Base-by-base conservation (phyloP, 2,329 filamentous ascomycete species). In the Gyromitra esculenta region DNA sequence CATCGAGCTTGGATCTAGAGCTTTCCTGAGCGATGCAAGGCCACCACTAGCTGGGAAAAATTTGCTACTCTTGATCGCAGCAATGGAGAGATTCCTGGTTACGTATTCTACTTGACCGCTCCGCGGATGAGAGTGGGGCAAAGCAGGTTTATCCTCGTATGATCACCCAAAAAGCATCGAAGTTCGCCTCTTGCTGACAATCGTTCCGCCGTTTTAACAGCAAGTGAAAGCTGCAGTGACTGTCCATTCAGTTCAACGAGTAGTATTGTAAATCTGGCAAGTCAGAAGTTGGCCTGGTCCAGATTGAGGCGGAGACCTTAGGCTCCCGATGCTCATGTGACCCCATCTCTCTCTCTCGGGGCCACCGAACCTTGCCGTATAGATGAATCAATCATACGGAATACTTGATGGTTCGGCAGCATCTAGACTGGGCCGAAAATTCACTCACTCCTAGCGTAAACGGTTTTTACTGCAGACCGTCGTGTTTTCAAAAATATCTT, bases 371-470 rank as follows among this genome's bases (percentile, higher is more conserved):
- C 39, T 59, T 50, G 37, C 59, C 41, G 72, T 64, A 70, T 69
- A 75, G 66, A 39, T 69, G 66, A 63, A 63, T 64, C 48, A 69
- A 63, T 75, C 48, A 63, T 68, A 75, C 59, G 59, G 66, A 63
- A 64, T 71, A 70, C n/a, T 57, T 70, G 57, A 50, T 75, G 15
- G 66, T 56, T 56, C 72, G 66, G 72, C 35, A 70, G 65, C 59
- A 71, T 64, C 66, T 75, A 59, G 66, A 71, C 72, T 65, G 59
- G 65, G 72, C 72, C 72, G 66, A 75, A 74, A 74, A 75, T 71
- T 70, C 65, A 75, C 72, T 75, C 72, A 73, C 39, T 66, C n/a
- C 13, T 18, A 41, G 41, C 54, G 25, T 60, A 57, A 75, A 74
- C 57, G 65, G 65, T 64, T 69, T 63, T 48, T 63, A 69, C 64